Conservation (phyloP, 129 eudicot genomes). For the Dittrichia graveolens region DNA sequence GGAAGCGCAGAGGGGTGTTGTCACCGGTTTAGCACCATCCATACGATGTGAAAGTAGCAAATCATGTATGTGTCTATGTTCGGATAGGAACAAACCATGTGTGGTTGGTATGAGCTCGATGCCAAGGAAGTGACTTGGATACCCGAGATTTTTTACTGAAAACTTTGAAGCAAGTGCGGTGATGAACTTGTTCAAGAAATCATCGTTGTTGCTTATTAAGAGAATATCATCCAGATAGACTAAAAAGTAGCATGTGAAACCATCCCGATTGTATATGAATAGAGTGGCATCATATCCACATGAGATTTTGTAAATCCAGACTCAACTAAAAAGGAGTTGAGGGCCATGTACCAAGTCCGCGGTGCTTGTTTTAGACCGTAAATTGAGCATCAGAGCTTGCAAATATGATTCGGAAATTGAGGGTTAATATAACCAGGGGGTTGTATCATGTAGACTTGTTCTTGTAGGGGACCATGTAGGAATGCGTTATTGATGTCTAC, state of each 20-base stretch:
- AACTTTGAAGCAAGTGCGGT: not conserved
- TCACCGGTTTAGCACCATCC: constrained; percentile 3
- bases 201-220: not conserved
- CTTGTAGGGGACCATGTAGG: too few relatives aligned
- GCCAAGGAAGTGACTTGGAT: not conserved
- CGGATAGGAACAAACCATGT: not conserved
- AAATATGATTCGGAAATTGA: constrained; percentile 10
- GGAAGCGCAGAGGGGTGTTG: not conserved
- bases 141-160: constrained; percentile 5
- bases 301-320: not conserved
- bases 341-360: not conserved
- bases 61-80: constrained; percentile 11
- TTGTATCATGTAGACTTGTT: not conserved
- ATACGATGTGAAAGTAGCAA: not conserved
- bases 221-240: constrained; percentile 6
- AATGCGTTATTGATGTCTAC: not conserved
- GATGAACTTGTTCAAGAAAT: not conserved
- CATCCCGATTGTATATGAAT: not conserved
- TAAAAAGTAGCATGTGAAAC: not conserved
- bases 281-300: not conserved
- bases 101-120: not conserved
- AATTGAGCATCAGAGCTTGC: not conserved
- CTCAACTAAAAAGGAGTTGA: not conserved
- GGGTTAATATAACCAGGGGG: not conserved
- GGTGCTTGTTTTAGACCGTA: constrained; percentile 12